A percentile compares a stretch with the other conserved stretches of the same genome.
Evolutionary conservation across 768 basidiomycete species (phyloP).

Genomic region (Gymnopilus junonius): DNA sequence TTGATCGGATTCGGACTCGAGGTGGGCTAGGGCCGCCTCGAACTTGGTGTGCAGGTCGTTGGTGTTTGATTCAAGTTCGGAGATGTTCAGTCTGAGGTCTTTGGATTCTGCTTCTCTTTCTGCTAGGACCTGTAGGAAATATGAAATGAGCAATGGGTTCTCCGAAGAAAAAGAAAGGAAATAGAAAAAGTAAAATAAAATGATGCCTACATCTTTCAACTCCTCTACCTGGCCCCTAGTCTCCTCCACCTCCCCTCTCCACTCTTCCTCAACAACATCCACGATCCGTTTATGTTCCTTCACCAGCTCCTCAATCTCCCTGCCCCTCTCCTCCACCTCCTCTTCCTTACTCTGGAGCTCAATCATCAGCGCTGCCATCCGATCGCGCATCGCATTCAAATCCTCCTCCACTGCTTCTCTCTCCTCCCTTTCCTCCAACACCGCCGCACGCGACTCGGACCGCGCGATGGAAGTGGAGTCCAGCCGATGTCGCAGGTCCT

Average conservation of each 20-base stretch:
- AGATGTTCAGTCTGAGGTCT: conserved; percentile 71
- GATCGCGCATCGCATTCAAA: conserved; percentile 73
- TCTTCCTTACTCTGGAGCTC: conserved; percentile 88
- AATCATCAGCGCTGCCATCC: conserved; percentile 78
- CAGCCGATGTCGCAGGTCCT: conserved; percentile 65
- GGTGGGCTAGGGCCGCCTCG: conserved; percentile 72
- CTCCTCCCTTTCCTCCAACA: conserved; percentile 74
- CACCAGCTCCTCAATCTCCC: conserved; percentile 80
- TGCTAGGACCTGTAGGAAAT: conserved; percentile 57
- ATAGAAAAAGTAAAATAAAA: conserved; percentile 8
- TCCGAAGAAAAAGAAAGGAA: neutral
- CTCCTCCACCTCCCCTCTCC: conserved; percentile 88
- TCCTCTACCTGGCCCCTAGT: conserved; percentile 80
- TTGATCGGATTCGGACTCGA: conserved; percentile 78
- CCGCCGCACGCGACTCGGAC: conserved; percentile 71
- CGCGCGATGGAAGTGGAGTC: conserved; percentile 68
- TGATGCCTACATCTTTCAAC: conserved; percentile 63
- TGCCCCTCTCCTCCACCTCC: conserved; percentile 78
- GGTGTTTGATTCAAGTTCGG: conserved; percentile 75
- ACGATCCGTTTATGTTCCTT: conserved; percentile 75
- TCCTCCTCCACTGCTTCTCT: conserved; percentile 82
- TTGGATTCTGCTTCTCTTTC: conserved; percentile 83
- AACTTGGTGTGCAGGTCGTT: conserved; percentile 75
- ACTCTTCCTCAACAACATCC: conserved; percentile 77
- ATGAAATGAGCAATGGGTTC: neutral